These are phyloP conservation scores for Fusarium staphyleae DNA, from an alignment of 2,329 filamentous ascomycete genomes.

Conservation along the genomic window DNA sequence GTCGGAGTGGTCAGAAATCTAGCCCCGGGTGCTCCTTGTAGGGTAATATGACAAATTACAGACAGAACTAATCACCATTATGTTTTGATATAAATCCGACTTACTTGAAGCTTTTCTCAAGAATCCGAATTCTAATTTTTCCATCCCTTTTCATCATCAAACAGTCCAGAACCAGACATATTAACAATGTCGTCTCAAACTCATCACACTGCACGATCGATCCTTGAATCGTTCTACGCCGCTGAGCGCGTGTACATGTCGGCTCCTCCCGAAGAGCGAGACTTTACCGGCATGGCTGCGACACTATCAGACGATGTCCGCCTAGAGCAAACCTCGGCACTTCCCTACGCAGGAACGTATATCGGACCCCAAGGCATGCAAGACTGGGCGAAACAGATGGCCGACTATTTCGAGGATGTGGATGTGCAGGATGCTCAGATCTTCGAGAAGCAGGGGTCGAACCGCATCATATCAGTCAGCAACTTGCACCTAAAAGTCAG, in stretches of 20 bases:
- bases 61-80: background rate
- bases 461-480: slow-evolving; percentile 40
- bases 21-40: slow-evolving; percentile 14
- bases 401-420: slow-evolving; percentile 37
- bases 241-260: slow-evolving; percentile 47
- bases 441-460: slow-evolving; percentile 42
- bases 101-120: background rate
- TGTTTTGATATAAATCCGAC: background rate
- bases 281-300: slow-evolving; percentile 44
- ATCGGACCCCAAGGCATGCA: slow-evolving; percentile 43
- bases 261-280: slow-evolving; percentile 38
- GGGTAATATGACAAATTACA: background rate
- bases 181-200: slow-evolving; percentile 7
- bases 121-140: background rate
- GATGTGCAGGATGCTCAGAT: slow-evolving; percentile 44
- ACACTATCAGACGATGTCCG: slow-evolving; percentile 37
- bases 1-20: background rate
- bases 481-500: slow-evolving; percentile 42
- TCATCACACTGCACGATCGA: slow-evolving; percentile 35
- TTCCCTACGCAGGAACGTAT: slow-evolving; percentile 46
- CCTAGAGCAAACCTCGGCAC: slow-evolving; percentile 44
- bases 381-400: slow-evolving; percentile 44
- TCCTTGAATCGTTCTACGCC: slow-evolving; percentile 46
- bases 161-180: no score
- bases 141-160: no score